Base-by-base conservation (phyloP, 2,329 filamentous ascomycete species). In the Aspergillus vadensis region DNA sequence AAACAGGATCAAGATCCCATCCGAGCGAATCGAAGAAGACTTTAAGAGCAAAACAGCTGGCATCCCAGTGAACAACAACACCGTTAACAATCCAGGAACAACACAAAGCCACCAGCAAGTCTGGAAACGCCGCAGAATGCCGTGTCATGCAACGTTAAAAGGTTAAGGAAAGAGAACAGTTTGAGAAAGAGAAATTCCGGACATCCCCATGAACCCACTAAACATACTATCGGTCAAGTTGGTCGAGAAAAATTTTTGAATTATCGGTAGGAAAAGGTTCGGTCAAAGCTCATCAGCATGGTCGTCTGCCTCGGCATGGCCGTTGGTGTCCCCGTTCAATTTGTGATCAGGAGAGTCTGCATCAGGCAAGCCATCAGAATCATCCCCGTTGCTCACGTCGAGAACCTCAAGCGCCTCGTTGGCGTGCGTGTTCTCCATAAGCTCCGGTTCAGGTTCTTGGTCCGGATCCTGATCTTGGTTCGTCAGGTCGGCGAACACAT, bases 401-500 rank as follows among this genome's bases (percentile, higher is more conserved):
- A 80, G 72, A 21, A 70, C 76, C 59, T 81, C 79, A 19, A 81
- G 67, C 4, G 79, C 79, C 64, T 81, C 79, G 43, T 78, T 80
- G 7, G 78, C 79, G 65, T 81, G 79, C n/a, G 76, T 77, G 27
- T 79, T 78, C 55, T 80, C 77, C 72, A 77, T 74, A 12, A 65
- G 71, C 66, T 70, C 72, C 50, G 68, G 64, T 17, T 69, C 67
- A 7, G 51, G 67, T 23, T 72, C 72, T 5, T 63, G 54, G 49
- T 73, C 72, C 10, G 65, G 53, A 15, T 76, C 76, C 9, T 65
- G 70, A 61, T 80, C 78, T 60, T 80, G 76, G 56, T 80, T 79
- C 2, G 78, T 80, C 58, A 81, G 67, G 53, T 81, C 79, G 9
- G 77, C 78, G 65, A 81, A 82, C 19, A 81, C 74, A 59, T 79